Evolutionary conservation across 2,329 filamentous ascomycete genomes (phyloP).

Genomic region (Paecilomyces variotii): DNA sequence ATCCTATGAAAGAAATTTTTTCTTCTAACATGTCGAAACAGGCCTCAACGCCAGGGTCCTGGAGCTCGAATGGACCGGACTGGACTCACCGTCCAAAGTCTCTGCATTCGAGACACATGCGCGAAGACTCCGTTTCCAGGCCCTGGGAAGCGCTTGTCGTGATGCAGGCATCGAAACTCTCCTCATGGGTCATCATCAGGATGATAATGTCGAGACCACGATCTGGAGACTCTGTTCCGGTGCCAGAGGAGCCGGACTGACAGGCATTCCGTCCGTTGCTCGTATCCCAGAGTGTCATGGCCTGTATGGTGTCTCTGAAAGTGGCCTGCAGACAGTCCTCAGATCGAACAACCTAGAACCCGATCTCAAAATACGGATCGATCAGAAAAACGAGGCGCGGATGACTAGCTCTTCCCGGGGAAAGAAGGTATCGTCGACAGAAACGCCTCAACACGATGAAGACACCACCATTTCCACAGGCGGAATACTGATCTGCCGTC

Average conservation of each 20-base stretch:
- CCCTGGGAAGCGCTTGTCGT: slow-evolving; percentile 56
- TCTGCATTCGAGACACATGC: slow-evolving; percentile 71
- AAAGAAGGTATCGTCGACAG: background rate
- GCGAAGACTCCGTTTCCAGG: slow-evolving; percentile 63
- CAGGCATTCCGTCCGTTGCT: slow-evolving; percentile 56
- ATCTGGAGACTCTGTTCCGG: slow-evolving; percentile 66
- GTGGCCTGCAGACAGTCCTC: slow-evolving; percentile 45
- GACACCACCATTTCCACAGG: slow-evolving; percentile 20
- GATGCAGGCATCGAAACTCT: slow-evolving; percentile 49
- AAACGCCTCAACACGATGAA: background rate
- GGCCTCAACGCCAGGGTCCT: slow-evolving; percentile 29
- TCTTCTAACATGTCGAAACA: slow-evolving; percentile 8
- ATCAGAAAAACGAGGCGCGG: slow-evolving; percentile 1
- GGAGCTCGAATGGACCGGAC: slow-evolving; percentile 46
- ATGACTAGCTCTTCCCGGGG: background rate
- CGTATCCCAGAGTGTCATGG: slow-evolving; percentile 80
- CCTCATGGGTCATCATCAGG: slow-evolving; percentile 76
- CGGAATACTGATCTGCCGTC: slow-evolving; percentile 29
- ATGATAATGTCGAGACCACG: slow-evolving; percentile 87
- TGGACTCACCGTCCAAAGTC: slow-evolving; percentile 32
- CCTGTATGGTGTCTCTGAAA: slow-evolving; percentile 62
- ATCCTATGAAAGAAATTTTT: background rate
- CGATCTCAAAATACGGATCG: background rate
- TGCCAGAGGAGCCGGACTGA: slow-evolving; percentile 61
- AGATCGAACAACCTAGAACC: background rate